These are phyloP conservation scores for Microbotryum saponariae DNA, from an alignment of 1,284 basidiomycete species.

Conservation along the genomic window DNA sequence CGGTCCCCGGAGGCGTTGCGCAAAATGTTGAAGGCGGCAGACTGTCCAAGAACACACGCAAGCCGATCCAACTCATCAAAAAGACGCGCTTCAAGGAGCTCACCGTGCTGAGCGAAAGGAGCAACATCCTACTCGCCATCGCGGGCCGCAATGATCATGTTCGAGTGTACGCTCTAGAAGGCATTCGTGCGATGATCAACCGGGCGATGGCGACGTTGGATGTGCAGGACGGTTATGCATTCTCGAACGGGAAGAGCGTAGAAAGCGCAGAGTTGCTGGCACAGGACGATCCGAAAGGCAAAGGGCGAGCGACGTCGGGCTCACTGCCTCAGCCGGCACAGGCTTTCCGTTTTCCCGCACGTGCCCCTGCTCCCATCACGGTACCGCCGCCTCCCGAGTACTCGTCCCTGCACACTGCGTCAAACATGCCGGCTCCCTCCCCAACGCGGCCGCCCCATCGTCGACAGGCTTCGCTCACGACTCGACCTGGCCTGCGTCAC, in stretches of 20 bases:
- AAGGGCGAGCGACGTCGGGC: background rate
- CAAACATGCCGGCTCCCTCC: background rate
- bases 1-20: constrained; percentile 18
- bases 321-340: background rate
- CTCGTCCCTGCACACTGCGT: background rate
- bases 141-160: constrained; percentile 38
- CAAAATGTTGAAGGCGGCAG: constrained; percentile 13
- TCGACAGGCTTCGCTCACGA: background rate
- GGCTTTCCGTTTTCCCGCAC: background rate
- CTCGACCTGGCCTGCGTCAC: background rate
- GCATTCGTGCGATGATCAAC: constrained; percentile 35
- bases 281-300: constrained; percentile 8
- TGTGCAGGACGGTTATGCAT: constrained; percentile 18
- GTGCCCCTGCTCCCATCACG: background rate
- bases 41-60: constrained; percentile 27
- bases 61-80: constrained; percentile 37
- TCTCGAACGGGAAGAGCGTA: background rate
- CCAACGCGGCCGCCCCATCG: background rate
- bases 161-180: constrained; percentile 37
- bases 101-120: constrained; percentile 33
- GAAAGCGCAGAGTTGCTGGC: no score
- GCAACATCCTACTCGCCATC: constrained; percentile 37
- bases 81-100: constrained; percentile 37
- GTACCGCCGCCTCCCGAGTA: constrained; percentile 5
- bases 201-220: constrained; percentile 32